Evolutionary conservation across 2,329 filamentous ascomycete species (phyloP).

Genomic region (Sporothrix curviconia): DNA sequence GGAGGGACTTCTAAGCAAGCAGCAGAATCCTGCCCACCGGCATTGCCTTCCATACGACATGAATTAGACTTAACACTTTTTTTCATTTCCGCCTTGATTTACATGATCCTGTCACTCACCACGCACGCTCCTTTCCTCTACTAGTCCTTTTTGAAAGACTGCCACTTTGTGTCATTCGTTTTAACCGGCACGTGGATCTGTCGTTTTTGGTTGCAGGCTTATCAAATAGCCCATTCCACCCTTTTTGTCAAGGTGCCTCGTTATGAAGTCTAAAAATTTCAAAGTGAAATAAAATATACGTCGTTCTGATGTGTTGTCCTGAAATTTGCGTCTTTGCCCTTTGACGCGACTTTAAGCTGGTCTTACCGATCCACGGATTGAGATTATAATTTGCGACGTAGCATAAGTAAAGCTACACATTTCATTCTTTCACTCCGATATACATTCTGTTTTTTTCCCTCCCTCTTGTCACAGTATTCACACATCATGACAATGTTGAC

Average conservation of each 20-base stretch:
- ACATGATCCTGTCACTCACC: too few species aligned
- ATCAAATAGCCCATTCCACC: background rate
- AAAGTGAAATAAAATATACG: background rate
- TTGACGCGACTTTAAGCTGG: background rate
- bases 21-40: background rate
- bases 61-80: background rate
- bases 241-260: too few species aligned
- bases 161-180: background rate
- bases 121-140: too few species aligned
- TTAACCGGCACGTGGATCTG: constrained; percentile 12
- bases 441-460: too few species aligned
- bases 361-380: too few species aligned
- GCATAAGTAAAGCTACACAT: too few species aligned
- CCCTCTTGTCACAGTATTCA: too few species aligned
- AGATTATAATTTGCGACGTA: too few species aligned
- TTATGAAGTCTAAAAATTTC: background rate
- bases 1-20: background rate
- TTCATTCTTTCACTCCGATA: too few species aligned
- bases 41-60: constrained; percentile 1
- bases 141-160: too few species aligned
- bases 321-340: background rate
- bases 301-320: background rate
- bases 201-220: background rate
- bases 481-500: too few species aligned
- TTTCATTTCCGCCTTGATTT: background rate